Percentiles rank a stretch among this genome's conserved stretches.
Conservation (phyloP, 2,329 filamentous ascomycete genomes). For the Beauveria brongniartii region DNA sequence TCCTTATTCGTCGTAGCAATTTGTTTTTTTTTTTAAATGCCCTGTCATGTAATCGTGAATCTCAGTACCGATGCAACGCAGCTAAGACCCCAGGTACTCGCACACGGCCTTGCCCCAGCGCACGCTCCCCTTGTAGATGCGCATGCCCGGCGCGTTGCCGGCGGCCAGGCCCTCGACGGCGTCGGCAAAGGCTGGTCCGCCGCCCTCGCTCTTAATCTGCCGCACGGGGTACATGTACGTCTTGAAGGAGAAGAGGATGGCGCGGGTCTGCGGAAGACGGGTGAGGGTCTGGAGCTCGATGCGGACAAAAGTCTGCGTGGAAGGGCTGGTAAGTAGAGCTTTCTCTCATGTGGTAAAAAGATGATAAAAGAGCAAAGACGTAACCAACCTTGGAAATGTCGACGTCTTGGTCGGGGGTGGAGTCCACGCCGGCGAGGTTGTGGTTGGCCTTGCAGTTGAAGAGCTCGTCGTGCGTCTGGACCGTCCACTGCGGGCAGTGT, state of each 20-base stretch:
- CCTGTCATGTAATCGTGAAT: background rate
- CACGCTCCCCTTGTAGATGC: constrained; percentile 41
- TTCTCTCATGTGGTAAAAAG: too few relatives aligned
- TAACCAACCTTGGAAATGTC: constrained; percentile 29
- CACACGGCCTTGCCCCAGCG: constrained; percentile 40
- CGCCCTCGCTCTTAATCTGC: constrained; percentile 41
- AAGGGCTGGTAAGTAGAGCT: too few relatives aligned
- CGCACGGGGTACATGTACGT: constrained; percentile 42
- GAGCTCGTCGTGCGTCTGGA: constrained; percentile 35
- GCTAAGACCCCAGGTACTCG: constrained; percentile 32
- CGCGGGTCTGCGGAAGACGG: constrained; percentile 37
- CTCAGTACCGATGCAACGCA: background rate
- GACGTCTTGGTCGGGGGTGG: constrained; percentile 27
- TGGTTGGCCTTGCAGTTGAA: constrained; percentile 33
- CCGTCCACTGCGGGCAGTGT: constrained; percentile 33
- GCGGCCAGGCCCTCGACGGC: constrained; percentile 43
- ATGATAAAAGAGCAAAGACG: background rate
- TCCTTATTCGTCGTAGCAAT: too few relatives aligned
- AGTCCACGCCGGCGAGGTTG: constrained; percentile 23
- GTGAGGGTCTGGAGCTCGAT: constrained; percentile 45
- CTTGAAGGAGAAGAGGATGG: constrained; percentile 48
- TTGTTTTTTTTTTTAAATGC: too few relatives aligned
- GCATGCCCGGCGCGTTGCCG: constrained; percentile 47
- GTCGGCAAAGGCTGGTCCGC: constrained; percentile 38
- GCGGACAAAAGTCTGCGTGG: constrained; percentile 26